phyloP scores from a whole-genome alignment of 495 filamentous ascomycete genomes.

The Lophium mytilinum region DNA sequence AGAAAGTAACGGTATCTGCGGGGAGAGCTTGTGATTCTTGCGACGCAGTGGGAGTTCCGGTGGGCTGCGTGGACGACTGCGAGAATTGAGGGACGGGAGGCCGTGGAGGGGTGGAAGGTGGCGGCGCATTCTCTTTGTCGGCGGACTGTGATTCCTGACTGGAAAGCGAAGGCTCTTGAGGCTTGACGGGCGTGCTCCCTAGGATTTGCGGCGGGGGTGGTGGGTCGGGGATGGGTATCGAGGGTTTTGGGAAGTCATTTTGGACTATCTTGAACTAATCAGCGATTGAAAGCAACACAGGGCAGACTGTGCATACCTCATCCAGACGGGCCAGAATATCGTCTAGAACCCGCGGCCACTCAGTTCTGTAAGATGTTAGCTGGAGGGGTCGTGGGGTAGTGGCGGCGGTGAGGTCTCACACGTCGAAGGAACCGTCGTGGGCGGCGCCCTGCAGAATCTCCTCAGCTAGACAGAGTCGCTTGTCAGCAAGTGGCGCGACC shows the following conservation, averaged over 20 bases:
- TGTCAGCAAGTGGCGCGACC: conserved; percentile 1
- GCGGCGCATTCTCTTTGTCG: conserved; percentile 50
- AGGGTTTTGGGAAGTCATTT: conserved; percentile 33
- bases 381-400: conserved; percentile 56
- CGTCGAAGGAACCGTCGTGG: conserved; percentile 58
- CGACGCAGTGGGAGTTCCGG: conserved; percentile 3
- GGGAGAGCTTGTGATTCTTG: conserved; percentile 43
- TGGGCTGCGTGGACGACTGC: conserved; percentile 10
- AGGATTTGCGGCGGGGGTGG: conserved; percentile 24
- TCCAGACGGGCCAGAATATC: conserved; percentile 28
- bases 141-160: conserved; percentile 34
- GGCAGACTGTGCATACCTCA: conserved; percentile 26
- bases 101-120: conserved; percentile 32
- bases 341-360: conserved; percentile 33
- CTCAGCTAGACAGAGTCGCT: conserved; percentile 38
- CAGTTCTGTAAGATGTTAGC: conserved; percentile 46
- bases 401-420: conserved; percentile 45
- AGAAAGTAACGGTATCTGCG: conserved; percentile 51
- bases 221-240: conserved; percentile 21
- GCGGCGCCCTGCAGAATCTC: conserved; percentile 55
- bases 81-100: conserved; percentile 23
- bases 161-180: conserved; percentile 10
- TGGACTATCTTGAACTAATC: conserved; percentile 22
- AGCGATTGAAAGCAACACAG: conserved; percentile 22
- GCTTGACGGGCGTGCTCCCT: background rate